phyloP scores from a whole-genome alignment of 1,284 basidiomycete species.

The Coniophora puteana region DNA sequence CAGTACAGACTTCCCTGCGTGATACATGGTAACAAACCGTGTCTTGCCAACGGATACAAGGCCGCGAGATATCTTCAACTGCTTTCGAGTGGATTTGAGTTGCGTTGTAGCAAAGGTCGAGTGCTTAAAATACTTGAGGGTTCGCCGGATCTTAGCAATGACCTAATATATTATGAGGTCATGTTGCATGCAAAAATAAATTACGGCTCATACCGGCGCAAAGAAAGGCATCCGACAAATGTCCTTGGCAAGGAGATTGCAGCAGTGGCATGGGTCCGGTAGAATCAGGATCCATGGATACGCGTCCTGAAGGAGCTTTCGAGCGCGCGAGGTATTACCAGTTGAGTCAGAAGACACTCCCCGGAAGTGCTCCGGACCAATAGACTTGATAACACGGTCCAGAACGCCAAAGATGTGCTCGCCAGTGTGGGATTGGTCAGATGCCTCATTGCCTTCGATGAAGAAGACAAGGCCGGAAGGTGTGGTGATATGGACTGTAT shows the following conservation, averaged over 20 bases:
- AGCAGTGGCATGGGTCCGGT: slow-evolving; percentile 20
- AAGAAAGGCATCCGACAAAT: slow-evolving; percentile 19
- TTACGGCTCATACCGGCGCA: slow-evolving; percentile 8
- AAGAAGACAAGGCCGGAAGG: background rate
- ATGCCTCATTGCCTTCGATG: slow-evolving; percentile 3
- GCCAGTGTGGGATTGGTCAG: slow-evolving; percentile 3
- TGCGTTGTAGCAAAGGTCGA: slow-evolving; percentile 10
- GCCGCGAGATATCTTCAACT: slow-evolving; percentile 12
- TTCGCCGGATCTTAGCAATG: background rate
- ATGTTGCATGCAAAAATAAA: background rate
- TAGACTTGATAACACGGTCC: background rate
- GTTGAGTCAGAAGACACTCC: slow-evolving; percentile 4
- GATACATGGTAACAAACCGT: slow-evolving; percentile 24
- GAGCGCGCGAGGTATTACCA: slow-evolving; percentile 5
- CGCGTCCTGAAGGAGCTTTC: background rate
- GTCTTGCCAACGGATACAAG: slow-evolving; percentile 26
- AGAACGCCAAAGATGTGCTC: slow-evolving; percentile 5
- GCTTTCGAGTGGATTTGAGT: slow-evolving; percentile 14
- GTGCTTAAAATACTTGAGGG: slow-evolving; percentile 1
- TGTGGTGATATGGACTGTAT: slow-evolving; percentile 4
- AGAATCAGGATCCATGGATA: slow-evolving; percentile 19
- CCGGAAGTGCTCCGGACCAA: slow-evolving; percentile 4
- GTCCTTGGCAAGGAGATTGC: slow-evolving; percentile 21
- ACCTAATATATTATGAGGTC: slow-evolving; percentile 5
- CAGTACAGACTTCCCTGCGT: slow-evolving; percentile 16